Evolutionary conservation across 139 green algal species (phyloP).

Genomic region (Picochlorum costavermella): DNA sequence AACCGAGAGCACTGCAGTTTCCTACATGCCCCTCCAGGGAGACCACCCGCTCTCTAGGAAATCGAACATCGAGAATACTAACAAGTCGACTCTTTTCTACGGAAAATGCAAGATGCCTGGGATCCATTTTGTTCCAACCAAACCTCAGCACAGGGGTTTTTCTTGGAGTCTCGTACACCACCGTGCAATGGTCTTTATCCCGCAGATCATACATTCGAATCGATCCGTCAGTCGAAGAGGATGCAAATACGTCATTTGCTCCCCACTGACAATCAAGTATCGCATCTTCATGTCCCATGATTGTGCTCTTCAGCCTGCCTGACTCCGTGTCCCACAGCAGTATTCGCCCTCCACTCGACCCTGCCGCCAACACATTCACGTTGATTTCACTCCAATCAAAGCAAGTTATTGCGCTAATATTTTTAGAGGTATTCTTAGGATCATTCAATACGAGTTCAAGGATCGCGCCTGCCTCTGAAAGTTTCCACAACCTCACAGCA

Average conservation of each 20-base stretch:
- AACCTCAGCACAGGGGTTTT: slow-evolving; percentile 84
- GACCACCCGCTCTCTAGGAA: slow-evolving; percentile 81
- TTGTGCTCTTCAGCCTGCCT: slow-evolving; percentile 82
- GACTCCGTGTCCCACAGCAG: slow-evolving; percentile 96
- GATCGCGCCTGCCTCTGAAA: slow-evolving; percentile 60
- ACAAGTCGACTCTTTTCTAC: slow-evolving; percentile 42
- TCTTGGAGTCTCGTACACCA: slow-evolving; percentile 89
- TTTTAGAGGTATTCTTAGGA: slow-evolving; percentile 47
- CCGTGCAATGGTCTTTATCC: slow-evolving; percentile 94
- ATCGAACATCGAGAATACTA: slow-evolving; percentile 84
- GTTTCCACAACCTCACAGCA: slow-evolving; percentile 82
- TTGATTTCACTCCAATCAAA: slow-evolving; percentile 98
- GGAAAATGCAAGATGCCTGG: slow-evolving; percentile 86
- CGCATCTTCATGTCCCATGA: slow-evolving; percentile 89
- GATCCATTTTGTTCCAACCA: slow-evolving; percentile 96
- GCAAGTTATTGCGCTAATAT: slow-evolving; percentile 70
- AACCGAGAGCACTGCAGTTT: slow-evolving; percentile 81
- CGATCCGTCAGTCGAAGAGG: slow-evolving; percentile 85
- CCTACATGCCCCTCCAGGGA: slow-evolving; percentile 76
- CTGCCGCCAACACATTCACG: slow-evolving; percentile 75
- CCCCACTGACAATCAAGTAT: slow-evolving; percentile 98
- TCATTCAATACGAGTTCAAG: slow-evolving; percentile 62
- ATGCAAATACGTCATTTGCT: slow-evolving; percentile 89
- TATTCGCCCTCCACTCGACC: slow-evolving; percentile 91
- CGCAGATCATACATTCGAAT: slow-evolving; percentile 94